Percentiles rank a stretch among this genome's conserved stretches.
These are phyloP conservation scores for Actinomucor elegans DNA, from an alignment of 371 early-diverging fungal species.

Conservation along the genomic window DNA sequence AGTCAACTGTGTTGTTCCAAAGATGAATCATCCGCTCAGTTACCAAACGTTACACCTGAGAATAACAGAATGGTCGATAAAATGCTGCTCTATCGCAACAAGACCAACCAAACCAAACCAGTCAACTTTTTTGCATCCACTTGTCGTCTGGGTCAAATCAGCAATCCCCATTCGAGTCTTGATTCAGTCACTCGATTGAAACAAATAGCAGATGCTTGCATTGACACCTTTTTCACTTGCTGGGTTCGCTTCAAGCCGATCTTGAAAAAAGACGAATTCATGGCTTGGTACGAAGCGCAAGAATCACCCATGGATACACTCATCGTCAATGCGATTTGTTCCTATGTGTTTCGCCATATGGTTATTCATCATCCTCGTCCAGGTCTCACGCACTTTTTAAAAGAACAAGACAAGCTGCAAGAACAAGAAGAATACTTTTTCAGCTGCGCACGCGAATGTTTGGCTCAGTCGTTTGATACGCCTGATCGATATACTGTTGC, in stretches of 20 bases:
- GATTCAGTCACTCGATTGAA: conserved; percentile 10
- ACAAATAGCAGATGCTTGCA: conserved; percentile 31
- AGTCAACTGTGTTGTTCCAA: conserved; percentile 25
- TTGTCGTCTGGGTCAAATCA: conserved; percentile 20
- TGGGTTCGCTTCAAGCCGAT: conserved; percentile 37
- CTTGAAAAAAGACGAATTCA: conserved; percentile 29
- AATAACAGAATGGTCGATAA: conserved; percentile 9
- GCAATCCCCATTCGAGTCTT: conserved; percentile 26
- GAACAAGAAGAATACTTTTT: conserved; percentile 40
- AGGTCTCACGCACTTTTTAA: conserved; percentile 18
- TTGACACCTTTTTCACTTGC: conserved; percentile 34
- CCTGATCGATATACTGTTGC: conserved; percentile 33
- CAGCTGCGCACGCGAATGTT: conserved; percentile 30
- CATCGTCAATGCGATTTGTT: conserved; percentile 40
- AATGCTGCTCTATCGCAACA: conserved; percentile 23
- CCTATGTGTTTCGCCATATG: conserved; percentile 33
- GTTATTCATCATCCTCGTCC: conserved; percentile 29
- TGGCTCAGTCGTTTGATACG: conserved; percentile 33
- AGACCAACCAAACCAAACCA: conserved; percentile 25
- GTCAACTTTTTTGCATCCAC: conserved; percentile 30
- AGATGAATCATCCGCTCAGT: conserved; percentile 26
- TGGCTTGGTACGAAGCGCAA: conserved; percentile 28
- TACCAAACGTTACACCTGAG: neutral
- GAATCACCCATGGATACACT: conserved; percentile 24
- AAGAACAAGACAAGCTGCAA: conserved; percentile 26